These are phyloP conservation scores for Thymus quinquecostatus DNA, from an alignment of 257 asterid genomes.

Conservation along the genomic window DNA sequence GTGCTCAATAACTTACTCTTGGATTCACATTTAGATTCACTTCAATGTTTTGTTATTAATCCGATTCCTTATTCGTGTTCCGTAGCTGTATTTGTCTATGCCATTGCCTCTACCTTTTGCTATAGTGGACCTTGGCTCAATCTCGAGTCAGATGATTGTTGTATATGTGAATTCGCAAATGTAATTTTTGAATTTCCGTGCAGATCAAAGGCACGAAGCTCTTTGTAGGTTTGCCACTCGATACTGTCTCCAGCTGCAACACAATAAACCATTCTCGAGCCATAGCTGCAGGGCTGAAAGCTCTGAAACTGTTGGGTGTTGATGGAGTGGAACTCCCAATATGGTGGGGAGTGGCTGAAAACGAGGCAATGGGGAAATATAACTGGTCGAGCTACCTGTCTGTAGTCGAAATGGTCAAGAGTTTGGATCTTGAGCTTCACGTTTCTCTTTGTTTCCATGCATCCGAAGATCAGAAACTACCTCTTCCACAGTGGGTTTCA, in stretches of 20 bases:
- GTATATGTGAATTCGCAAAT: background rate
- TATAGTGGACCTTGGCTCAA: background rate
- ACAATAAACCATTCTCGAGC: slow-evolving; percentile 72
- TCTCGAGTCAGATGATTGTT: background rate
- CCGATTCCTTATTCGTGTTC: background rate
- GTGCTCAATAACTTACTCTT: background rate
- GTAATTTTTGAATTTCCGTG: slow-evolving; percentile 19
- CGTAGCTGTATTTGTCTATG: background rate
- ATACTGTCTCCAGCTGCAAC: slow-evolving; percentile 60
- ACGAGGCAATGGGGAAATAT: slow-evolving; percentile 62
- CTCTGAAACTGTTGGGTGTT: slow-evolving; percentile 76
- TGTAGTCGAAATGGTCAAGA: slow-evolving; percentile 61
- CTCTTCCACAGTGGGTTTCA: slow-evolving; percentile 78
- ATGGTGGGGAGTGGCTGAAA: slow-evolving; percentile 97
- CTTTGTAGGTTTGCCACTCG: slow-evolving; percentile 84
- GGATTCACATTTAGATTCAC: background rate
- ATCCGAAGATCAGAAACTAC: slow-evolving; percentile 43
- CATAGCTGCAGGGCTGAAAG: slow-evolving; percentile 76
- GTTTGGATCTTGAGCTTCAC: slow-evolving; percentile 70
- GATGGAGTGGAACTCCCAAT: slow-evolving; percentile 90
- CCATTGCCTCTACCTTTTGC: background rate
- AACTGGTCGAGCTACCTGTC: slow-evolving; percentile 77
- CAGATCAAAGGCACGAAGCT: slow-evolving; percentile 59
- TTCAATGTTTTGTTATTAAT: background rate
- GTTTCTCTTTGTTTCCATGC: slow-evolving; percentile 77